Conservation (phyloP, 331 rosid species). For the Cydonia oblonga region DNA sequence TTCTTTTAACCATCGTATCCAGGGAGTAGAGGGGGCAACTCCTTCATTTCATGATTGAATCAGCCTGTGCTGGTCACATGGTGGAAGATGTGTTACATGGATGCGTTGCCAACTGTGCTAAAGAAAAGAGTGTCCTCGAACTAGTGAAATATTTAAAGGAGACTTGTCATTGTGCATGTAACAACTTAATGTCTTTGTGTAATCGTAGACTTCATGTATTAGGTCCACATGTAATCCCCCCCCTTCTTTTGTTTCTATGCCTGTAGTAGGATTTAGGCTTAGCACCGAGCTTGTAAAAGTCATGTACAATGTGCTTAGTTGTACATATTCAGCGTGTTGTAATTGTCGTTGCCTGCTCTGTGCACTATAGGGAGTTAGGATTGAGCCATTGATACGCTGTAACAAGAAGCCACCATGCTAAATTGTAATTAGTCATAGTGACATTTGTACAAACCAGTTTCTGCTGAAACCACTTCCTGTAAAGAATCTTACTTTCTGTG, state of each 20-base stretch:
- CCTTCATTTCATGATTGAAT: conserved; percentile 28
- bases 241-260: not conserved
- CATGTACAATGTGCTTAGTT: not conserved
- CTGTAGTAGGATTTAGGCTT: conserved; percentile 6
- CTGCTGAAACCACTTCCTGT: conserved; percentile 1
- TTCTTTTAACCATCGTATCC: conserved; percentile 26
- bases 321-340: conserved; percentile 1
- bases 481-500: not conserved
- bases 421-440: conserved; percentile 12
- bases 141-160: not conserved
- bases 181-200: conserved; percentile 2
- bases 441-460: not conserved
- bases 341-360: conserved; percentile 2
- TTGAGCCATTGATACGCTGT: not conserved
- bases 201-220: conserved; percentile 5
- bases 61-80: conserved; percentile 29
- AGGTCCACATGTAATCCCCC: conserved; percentile 10
- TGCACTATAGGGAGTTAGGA: conserved; percentile 2
- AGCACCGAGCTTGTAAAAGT: conserved; percentile 8
- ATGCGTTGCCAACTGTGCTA: conserved; percentile 15
- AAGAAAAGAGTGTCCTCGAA: not conserved
- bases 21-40: conserved; percentile 28
- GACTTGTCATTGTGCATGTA: not conserved
- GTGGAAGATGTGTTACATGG: conserved; percentile 24
- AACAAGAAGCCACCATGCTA: not conserved